Percentiles rank a stretch among this genome's conserved stretches.
Evolutionary conservation across 2,329 filamentous ascomycete species (phyloP).

Genomic region (Colletotrichum sp.): DNA sequence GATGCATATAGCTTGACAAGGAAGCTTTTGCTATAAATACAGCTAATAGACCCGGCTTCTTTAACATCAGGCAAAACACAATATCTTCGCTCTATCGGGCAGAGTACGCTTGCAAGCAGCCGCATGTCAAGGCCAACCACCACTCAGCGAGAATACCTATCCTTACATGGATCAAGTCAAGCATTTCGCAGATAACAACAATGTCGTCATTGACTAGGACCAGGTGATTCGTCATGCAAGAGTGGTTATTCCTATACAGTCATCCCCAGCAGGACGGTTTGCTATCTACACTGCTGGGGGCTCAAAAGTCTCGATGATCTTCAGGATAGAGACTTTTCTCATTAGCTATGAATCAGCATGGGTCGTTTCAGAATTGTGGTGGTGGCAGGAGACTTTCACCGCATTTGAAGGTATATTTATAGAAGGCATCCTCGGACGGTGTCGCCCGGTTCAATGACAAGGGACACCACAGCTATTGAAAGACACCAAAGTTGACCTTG

Average conservation of each 20-base stretch:
- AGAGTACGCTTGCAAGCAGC: background rate
- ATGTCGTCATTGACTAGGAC: background rate
- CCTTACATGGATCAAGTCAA: background rate
- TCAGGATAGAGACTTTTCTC: background rate
- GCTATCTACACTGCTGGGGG: background rate
- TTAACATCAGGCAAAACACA: background rate
- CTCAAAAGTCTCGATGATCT: background rate
- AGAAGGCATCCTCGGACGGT: accelerated
- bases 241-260: background rate
- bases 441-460: background rate
- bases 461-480: too few relatives aligned
- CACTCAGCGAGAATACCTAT: background rate
- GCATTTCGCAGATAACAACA: accelerated
- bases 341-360: background rate
- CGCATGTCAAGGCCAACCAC: background rate
- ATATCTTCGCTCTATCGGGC: accelerated
- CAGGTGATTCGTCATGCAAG: background rate
- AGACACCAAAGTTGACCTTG: too few relatives aligned
- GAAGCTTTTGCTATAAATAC: background rate
- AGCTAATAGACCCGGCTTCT: accelerated
- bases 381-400: background rate
- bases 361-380: too few relatives aligned
- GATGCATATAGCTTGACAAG: background rate
- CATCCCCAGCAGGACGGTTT: background rate
- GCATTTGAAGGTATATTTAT: background rate